Evolutionary conservation across 495 filamentous ascomycete genomes (phyloP).

Genomic region (Neurospora terricola): DNA sequence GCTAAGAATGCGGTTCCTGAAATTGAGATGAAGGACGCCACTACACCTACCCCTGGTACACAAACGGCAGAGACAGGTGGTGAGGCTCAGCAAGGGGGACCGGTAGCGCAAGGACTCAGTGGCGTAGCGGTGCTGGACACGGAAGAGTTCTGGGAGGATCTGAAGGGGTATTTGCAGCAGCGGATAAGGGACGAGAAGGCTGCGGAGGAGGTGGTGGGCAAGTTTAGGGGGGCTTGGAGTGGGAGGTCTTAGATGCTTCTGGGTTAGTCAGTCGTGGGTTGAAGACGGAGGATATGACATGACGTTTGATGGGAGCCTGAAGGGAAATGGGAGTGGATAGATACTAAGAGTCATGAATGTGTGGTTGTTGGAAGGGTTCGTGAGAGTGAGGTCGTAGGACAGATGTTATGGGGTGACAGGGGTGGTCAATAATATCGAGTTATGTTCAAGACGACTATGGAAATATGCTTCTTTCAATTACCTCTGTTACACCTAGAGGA

Average conservation of each 20-base stretch:
- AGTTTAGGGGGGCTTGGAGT: conserved; percentile 64
- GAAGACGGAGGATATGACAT: neutral
- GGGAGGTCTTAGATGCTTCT: neutral
- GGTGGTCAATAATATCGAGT: too few species aligned
- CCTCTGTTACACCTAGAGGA: too few species aligned
- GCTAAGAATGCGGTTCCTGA: too few species aligned
- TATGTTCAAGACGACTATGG: neutral
- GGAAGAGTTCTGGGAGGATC: conserved; percentile 79
- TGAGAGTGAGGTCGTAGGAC: too few species aligned
- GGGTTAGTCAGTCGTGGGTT: neutral
- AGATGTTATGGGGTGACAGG: too few species aligned
- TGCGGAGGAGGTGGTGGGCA: conserved; percentile 49
- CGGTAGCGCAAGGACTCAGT: conserved; percentile 43
- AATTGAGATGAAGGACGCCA: neutral
- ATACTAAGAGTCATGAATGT: too few species aligned
- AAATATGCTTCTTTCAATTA: neutral
- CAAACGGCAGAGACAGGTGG: neutral
- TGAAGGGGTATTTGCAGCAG: conserved; percentile 70
- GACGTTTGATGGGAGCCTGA: too few species aligned
- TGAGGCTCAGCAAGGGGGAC: conserved; percentile 13
- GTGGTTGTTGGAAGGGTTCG: too few species aligned
- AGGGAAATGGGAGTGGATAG: neutral
- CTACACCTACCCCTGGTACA: too few species aligned
- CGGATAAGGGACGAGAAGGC: conserved; percentile 62
- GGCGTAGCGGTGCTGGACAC: conserved; percentile 50